Evolutionary conservation across 805 yeast genomes (phyloP).

Genomic region (Kluyveromyces wickerhamii): DNA sequence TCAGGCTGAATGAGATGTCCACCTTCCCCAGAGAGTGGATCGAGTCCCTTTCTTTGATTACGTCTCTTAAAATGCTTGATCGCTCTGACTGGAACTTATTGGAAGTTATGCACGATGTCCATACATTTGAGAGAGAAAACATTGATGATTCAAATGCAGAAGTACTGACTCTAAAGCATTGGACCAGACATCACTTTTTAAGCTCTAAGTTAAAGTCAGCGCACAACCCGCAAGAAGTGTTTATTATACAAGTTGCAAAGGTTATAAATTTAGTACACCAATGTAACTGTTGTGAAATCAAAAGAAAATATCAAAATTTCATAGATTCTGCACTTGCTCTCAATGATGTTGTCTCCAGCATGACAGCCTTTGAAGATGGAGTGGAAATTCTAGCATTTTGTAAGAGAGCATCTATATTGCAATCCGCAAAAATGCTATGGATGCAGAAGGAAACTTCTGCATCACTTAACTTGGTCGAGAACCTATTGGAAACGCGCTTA

Average conservation of each 20-base stretch:
- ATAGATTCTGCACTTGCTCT: background rate
- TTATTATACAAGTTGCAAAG: background rate
- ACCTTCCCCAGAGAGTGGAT: background rate
- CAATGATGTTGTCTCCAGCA: background rate
- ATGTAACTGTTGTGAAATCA: background rate
- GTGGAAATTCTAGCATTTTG: background rate
- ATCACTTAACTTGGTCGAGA: conserved; percentile 48
- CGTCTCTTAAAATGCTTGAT: background rate
- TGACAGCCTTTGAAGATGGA: background rate
- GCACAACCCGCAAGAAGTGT: background rate
- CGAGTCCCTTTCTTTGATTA: background rate
- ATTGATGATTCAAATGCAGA: conserved; percentile 2
- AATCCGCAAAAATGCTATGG: conserved; percentile 59
- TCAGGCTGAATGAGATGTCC: background rate
- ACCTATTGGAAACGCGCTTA: conserved; percentile 15
- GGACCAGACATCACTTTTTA: background rate
- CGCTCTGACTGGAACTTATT: background rate
- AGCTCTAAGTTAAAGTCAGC: background rate
- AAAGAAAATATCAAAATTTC: conserved; percentile 2
- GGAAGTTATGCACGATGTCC: background rate
- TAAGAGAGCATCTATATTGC: background rate
- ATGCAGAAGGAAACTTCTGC: conserved; percentile 44
- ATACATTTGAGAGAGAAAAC: background rate
- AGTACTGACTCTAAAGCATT: conserved; percentile 3
- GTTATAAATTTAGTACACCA: background rate